Percentiles rank a stretch among this genome's conserved stretches.
These are phyloP conservation scores for Cokeromyces recurvatus DNA, from an alignment of 371 early-diverging fungal species.

Conservation along the genomic window DNA sequence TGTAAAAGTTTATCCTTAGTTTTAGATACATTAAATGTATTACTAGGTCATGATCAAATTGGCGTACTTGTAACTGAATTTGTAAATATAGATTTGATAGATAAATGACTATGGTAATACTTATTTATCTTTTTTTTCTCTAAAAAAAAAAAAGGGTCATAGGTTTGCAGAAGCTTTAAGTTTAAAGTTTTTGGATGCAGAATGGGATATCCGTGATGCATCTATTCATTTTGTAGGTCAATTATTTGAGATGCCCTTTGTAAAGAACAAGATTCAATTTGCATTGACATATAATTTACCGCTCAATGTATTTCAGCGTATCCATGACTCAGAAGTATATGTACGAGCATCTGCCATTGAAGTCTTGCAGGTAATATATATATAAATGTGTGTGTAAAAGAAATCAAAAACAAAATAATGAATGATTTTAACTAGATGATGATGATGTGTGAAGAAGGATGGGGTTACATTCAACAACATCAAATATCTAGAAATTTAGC, in stretches of 20 bases:
- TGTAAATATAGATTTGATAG: no score
- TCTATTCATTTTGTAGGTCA: slow-evolving; percentile 50
- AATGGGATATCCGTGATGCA: slow-evolving; percentile 60
- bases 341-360: slow-evolving; percentile 52
- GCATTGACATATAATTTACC: slow-evolving; percentile 43
- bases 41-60: slow-evolving; percentile 31
- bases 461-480: slow-evolving; percentile 36
- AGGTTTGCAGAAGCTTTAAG: slow-evolving; percentile 33
- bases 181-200: slow-evolving; percentile 43
- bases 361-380: slow-evolving; percentile 33
- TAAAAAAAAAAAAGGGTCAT: no score
- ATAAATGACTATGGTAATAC: no score
- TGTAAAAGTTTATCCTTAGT: slow-evolving; percentile 38
- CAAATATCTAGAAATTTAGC: slow-evolving; percentile 20
- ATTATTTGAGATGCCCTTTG: slow-evolving; percentile 30
- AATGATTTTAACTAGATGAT: slow-evolving; percentile 19
- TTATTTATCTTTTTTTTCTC: no score
- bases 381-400: background rate
- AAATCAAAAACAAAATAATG: background rate
- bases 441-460: slow-evolving; percentile 29
- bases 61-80: slow-evolving; percentile 1
- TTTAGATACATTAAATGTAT: slow-evolving; percentile 36
- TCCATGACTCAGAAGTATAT: slow-evolving; percentile 51
- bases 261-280: slow-evolving; percentile 33
- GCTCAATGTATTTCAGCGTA: slow-evolving; percentile 35